Evolutionary conservation across 768 basidiomycete genomes (phyloP).

Genomic region (Trametes maxima): DNA sequence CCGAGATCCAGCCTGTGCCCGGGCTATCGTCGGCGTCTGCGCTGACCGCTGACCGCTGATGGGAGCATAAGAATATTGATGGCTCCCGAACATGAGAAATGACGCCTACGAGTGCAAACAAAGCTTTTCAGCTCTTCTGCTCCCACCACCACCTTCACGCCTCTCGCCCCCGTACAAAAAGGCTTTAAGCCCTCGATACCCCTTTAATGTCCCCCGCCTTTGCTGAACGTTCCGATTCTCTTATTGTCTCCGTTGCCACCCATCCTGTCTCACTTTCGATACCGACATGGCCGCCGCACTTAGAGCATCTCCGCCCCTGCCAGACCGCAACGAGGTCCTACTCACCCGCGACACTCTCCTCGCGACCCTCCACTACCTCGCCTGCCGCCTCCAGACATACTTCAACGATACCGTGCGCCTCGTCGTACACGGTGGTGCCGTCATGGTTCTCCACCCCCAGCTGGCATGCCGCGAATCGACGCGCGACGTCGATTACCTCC

Average conservation of each 20-base stretch:
- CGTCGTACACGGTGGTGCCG: slow-evolving; percentile 72
- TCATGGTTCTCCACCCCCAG: slow-evolving; percentile 66
- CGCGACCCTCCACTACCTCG: slow-evolving; percentile 53
- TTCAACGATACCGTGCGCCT: slow-evolving; percentile 60
- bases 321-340: slow-evolving; percentile 39
- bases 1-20: not conserved
- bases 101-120: slow-evolving; percentile 5
- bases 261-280: not conserved
- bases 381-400: slow-evolving; percentile 44
- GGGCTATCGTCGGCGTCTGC: not conserved
- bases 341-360: slow-evolving; percentile 41
- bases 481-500: slow-evolving; percentile 68
- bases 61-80: slow-evolving; percentile 2
- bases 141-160: slow-evolving; percentile 11
- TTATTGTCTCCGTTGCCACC: not conserved
- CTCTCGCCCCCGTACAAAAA: slow-evolving; percentile 14
- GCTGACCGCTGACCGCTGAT: slow-evolving; percentile 1
- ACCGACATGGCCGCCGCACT: slow-evolving; percentile 5
- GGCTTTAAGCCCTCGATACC: slow-evolving; percentile 23
- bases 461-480: slow-evolving; percentile 50
- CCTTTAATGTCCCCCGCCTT: slow-evolving; percentile 18
- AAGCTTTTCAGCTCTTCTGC: slow-evolving; percentile 2
- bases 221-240: not conserved
- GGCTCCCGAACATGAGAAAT: not conserved
- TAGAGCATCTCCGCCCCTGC: slow-evolving; percentile 15